Base-by-base conservation (phyloP, 192 early-diverging fungal genomes). In the Rhizophlyctis rosea region DNA sequence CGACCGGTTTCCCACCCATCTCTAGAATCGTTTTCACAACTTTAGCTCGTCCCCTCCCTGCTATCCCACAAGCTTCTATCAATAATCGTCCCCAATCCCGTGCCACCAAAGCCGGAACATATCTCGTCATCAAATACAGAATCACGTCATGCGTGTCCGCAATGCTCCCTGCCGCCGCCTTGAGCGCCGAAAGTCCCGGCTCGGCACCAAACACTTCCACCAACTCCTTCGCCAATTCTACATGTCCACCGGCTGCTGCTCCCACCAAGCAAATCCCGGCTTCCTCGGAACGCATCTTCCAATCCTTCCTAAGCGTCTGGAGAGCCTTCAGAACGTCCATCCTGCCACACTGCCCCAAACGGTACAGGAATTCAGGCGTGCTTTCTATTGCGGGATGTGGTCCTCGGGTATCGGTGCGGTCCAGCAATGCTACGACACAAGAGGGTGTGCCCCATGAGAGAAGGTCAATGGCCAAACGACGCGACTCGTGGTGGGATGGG, bases 371-470 rank as follows among this genome's bases (percentile, higher is more conserved):
- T 18, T 44, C 39, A 18, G 39, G 39, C 18, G 39, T 44, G 39
- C 9, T 13, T 44, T 44, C 39, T 7, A 44, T 44, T 7, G 39
- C 9, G 7, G 39, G 39, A 18, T 44, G 39, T 18, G 39, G 39
- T 44, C 39, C 39, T 7, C 39, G 39, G 39, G 39, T 18, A 44
- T 44, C 39, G 39, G 39, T 44, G 39, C 39, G 39, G 39, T 44
- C 39, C 9, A 44, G 39, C 9, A 44, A 18, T 7, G 39, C 39
- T 7, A 44, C 9, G 39, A 44, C 9, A 44, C 39, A 44, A 18
- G 39, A 7, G 39, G 39, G 39, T 7, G 39, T 44, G 39, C 39
- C 39, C 39, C 39, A 44, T 7, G 39, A 44, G 39, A 44, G 39
- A 18, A 44, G 39, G 39, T 44, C 39, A 7, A 44, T 7, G 18